Percentiles rank a stretch among this genome's conserved stretches.
phyloP scores from a whole-genome alignment of 1,139 yeast genomes.

The Kodamaea sp. region DNA sequence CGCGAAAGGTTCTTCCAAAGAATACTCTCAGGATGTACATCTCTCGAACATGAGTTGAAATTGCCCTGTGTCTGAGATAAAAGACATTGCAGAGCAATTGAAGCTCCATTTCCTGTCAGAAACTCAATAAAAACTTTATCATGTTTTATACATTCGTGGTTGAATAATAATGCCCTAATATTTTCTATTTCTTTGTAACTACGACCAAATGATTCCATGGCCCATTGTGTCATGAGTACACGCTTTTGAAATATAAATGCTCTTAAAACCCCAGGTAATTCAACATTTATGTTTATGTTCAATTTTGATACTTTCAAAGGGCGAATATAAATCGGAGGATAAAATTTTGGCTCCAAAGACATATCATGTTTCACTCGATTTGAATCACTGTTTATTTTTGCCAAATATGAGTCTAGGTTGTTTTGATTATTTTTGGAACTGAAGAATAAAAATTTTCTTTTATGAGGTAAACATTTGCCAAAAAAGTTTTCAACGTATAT shows the following conservation, averaged over 20 bases:
- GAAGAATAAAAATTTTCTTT: conserved; percentile 5
- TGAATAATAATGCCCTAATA: conserved; percentile 18
- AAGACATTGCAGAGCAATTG: conserved; percentile 53
- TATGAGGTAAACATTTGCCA: conserved; percentile 3
- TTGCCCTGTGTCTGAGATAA: conserved; percentile 41
- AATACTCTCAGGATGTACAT: conserved; percentile 55
- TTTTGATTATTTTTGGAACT: conserved; percentile 5
- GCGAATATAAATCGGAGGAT: conserved; percentile 32
- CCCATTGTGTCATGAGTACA: conserved; percentile 27
- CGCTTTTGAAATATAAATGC: conserved; percentile 20
- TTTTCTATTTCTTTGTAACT: conserved; percentile 20
- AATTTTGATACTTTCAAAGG: conserved; percentile 23
- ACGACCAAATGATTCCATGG: conserved; percentile 19
- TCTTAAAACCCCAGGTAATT: conserved; percentile 33
- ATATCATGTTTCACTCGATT: conserved; percentile 1
- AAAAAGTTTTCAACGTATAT: conserved; percentile 16
- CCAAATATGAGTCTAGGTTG: conserved; percentile 6
- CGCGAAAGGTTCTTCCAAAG: conserved; percentile 53
- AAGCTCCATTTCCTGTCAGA: conserved; percentile 43
- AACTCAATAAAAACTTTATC: conserved; percentile 55
- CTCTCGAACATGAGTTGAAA: conserved; percentile 42
- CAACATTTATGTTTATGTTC: conserved; percentile 22
- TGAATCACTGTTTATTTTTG: neutral
- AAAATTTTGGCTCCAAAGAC: conserved; percentile 19
- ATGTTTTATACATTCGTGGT: conserved; percentile 19